phyloP scores from a whole-genome alignment of 2,329 filamentous ascomycete species.

The Eurotiales sp. region DNA sequence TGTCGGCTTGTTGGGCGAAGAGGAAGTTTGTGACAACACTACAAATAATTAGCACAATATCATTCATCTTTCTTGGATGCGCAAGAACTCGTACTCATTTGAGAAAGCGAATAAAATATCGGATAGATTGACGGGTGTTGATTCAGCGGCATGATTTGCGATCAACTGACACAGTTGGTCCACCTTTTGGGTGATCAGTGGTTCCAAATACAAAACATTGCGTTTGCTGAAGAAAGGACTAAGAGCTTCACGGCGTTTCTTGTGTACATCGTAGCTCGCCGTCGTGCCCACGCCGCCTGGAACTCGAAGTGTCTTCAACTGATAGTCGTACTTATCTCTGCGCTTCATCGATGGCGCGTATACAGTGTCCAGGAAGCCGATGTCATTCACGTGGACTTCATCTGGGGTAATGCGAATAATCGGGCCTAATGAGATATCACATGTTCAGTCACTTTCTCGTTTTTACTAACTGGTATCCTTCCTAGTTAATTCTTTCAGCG shows the following conservation, averaged over 20 bases:
- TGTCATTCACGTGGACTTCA: slow-evolving; percentile 24
- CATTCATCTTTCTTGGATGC: too few species aligned
- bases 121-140: slow-evolving; percentile 21
- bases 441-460: not conserved
- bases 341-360: slow-evolving; percentile 23
- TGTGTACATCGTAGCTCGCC: slow-evolving; percentile 26
- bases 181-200: slow-evolving; percentile 24
- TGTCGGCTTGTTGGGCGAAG: slow-evolving; percentile 25
- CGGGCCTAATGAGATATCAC: slow-evolving; percentile 22
- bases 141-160: slow-evolving; percentile 5
- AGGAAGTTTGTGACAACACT: slow-evolving; percentile 29
- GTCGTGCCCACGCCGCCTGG: slow-evolving; percentile 26
- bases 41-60: too few species aligned
- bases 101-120: slow-evolving; percentile 28
- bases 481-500: too few species aligned
- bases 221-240: slow-evolving; percentile 30
- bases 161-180: slow-evolving; percentile 18
- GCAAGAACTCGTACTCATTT: slow-evolving; percentile 28
- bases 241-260: slow-evolving; percentile 26
- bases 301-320: slow-evolving; percentile 22
- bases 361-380: slow-evolving; percentile 25
- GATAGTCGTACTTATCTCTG: slow-evolving; percentile 25
- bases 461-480: too few species aligned
- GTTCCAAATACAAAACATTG: slow-evolving; percentile 24
- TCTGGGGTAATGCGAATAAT: slow-evolving; percentile 25